A percentile compares a stretch with the other conserved stretches of the same genome.
phyloP scores from a whole-genome alignment of 108 stramenopile genomes.

The Discostella stelligeroides region DNA sequence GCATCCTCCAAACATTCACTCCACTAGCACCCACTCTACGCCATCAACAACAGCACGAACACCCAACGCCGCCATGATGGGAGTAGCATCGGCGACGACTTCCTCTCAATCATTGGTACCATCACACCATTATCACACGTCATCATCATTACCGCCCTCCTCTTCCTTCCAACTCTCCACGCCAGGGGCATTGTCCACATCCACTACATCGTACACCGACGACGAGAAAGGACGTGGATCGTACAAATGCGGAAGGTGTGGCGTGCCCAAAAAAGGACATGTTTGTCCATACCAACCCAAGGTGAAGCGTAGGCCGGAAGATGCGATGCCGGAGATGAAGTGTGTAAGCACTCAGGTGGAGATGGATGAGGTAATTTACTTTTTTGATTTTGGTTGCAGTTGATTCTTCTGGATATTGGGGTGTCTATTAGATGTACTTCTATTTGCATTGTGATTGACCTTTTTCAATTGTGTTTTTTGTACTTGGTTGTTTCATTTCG shows the following conservation, averaged over 20 bases:
- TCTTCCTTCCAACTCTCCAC: background rate
- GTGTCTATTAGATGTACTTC: too few relatives aligned
- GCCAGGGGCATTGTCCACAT: background rate
- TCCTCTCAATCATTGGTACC: background rate
- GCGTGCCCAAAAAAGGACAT: slow-evolving; percentile 92
- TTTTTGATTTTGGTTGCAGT: background rate
- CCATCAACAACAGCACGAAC: slow-evolving; percentile 3
- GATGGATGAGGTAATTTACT: slow-evolving; percentile 76
- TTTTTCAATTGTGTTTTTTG: background rate
- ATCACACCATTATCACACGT: slow-evolving; percentile 19
- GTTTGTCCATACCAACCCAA: slow-evolving; percentile 93
- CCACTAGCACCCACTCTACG: too few relatives aligned
- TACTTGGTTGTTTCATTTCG: background rate
- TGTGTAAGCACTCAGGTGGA: slow-evolving; percentile 87
- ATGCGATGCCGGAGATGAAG: slow-evolving; percentile 82
- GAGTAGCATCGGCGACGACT: background rate
- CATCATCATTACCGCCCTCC: slow-evolving; percentile 29
- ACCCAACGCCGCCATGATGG: slow-evolving; percentile 18
- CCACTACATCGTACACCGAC: slow-evolving; percentile 22
- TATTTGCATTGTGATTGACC: too few relatives aligned
- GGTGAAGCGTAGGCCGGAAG: slow-evolving; percentile 78
- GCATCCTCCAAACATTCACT: slow-evolving; percentile 11
- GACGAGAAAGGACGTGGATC: slow-evolving; percentile 85
- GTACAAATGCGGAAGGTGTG: slow-evolving; percentile 89
- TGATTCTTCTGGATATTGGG: too few relatives aligned